Base-by-base conservation (phyloP, 2,329 filamentous ascomycete genomes). In the Chaetothyriales sp. region DNA sequence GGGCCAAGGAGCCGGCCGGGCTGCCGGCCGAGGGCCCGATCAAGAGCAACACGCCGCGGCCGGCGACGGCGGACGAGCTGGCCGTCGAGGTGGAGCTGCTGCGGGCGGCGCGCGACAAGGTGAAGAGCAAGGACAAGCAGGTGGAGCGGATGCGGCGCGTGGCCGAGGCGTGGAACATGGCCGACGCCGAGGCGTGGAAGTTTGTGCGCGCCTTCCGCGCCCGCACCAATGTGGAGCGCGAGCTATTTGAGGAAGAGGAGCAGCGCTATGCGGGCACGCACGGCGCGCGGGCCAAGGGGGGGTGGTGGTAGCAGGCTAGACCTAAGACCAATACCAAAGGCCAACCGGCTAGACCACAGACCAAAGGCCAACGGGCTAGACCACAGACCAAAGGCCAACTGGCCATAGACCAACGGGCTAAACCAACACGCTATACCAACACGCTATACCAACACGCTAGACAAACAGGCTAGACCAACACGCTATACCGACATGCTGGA, bases 181-280 rank as follows among this genome's bases (percentile, higher is more conserved):
- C 76, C 1, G 80, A 83, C 60, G 76, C 77, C 2, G 80, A 83
- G 63, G 73, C 75, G 7, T 83, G 80, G 80, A 75, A 75, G 55
- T 83, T 83, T 62, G 74, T 79, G 20, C 69, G 77, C 51, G 79
- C 80, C 5, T 82, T 72, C 60, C 71, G 73, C 46, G 80, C 78
- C 28, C 67, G 79, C 56, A 70, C 74, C 51, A 65, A 74, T 13
- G 70, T 81, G 43, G 78, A 82, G 65, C 67, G 78, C 52, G 65
- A 71, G 64, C 70, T 72, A 60, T 83, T 79, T 77, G 75, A 81
- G 61, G 71, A 80, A 51, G 77, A 81, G 54, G 79, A 82, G 48
- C 33, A 13, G 8, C 33, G 33, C 33, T 40, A 40, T 40, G 33
- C 33, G 2, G 33, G 33, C 15, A 40, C 33, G 10, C 10, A 40